Base-by-base conservation (phyloP, 768 basidiomycete genomes). In the Boletus sp. region DNA sequence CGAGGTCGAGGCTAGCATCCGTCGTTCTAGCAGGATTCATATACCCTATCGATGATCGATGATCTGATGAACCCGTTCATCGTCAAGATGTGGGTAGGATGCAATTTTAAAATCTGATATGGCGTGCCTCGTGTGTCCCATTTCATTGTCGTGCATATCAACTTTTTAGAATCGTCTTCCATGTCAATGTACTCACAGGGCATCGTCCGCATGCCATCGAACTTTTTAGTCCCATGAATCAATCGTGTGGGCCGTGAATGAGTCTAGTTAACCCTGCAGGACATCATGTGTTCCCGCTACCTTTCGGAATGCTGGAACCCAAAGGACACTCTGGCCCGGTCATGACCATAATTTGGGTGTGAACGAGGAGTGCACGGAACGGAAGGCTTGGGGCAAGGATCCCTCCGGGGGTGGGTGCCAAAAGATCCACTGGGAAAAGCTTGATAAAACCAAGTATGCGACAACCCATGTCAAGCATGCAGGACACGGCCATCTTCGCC, bases 101-200 rank as follows among this genome's bases (percentile, higher is more conserved):
- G 51, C 50, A 38, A 55, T 62, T 47, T 35, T 35, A 30, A 45
- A 50, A 19, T 19, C 49, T 55, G 51, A 52, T 54, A 52, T 39
- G 33, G 53, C 11, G 3, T 53, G 40, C 54, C 30, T 53, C 44
- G 7, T 51, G 47, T 42, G 13, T 34, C 17, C 40, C 27, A 17
- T 29, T 63, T 59, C 51, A 49, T 55, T 48, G n/a, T 51, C 11
- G 27, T 17, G 6, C 40, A 53, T 39, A 59, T 51, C 44, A 52
- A 47, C 33, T 30, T 3, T 21, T 11, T 25, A 32, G 23, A 14
- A n/a, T 34, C 21, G 29, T 29, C 40, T 47, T 29, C 21, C 32
- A 27, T 7, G 23, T 37, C 48, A 27, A 43, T 25, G 19, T 33
- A 7, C 15, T 23, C 23, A 41, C 5, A n/a, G 32, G 47, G 38